These are phyloP conservation scores for Spizellomyces sp. DNA, from an alignment of 192 early-diverging fungal genomes.

Conservation along the genomic window DNA sequence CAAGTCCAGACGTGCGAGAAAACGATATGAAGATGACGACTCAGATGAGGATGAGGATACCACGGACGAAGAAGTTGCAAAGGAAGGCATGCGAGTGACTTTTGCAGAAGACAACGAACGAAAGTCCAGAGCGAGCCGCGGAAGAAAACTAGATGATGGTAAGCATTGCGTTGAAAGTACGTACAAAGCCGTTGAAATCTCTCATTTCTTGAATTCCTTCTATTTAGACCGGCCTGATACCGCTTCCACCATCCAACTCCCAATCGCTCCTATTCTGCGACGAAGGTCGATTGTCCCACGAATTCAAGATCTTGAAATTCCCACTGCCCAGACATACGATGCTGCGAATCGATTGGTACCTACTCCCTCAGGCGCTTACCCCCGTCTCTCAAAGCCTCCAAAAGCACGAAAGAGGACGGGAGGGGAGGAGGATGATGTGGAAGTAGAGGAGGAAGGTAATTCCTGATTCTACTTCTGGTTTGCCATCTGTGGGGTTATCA, in stretches of 20 bases:
- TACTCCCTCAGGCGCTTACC: not conserved
- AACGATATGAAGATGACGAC: not conserved
- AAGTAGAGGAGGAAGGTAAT: no score
- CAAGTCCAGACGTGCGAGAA: not conserved
- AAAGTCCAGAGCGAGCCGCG: no score
- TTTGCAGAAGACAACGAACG: no score
- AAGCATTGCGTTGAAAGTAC: not conserved
- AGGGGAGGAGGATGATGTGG: no score
- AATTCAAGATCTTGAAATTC: not conserved
- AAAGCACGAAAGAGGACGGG: not conserved
- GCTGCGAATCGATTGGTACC: not conserved
- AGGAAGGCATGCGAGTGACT: not conserved
- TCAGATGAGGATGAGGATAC: not conserved
- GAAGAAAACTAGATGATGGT: no score
- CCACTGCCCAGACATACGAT: not conserved
- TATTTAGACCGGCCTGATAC: not conserved
- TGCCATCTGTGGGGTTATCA: no score
- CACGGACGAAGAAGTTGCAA: not conserved
- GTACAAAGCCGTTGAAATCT: not conserved
- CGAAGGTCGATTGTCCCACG: not conserved
- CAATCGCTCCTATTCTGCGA: no score
- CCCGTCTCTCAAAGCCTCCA: not conserved
- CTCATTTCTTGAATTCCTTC: not conserved
- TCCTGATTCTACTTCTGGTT: no score
- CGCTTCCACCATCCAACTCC: not conserved